Conservation (phyloP, 495 filamentous ascomycete species). For the Elaphomyces granulatus region DNA sequence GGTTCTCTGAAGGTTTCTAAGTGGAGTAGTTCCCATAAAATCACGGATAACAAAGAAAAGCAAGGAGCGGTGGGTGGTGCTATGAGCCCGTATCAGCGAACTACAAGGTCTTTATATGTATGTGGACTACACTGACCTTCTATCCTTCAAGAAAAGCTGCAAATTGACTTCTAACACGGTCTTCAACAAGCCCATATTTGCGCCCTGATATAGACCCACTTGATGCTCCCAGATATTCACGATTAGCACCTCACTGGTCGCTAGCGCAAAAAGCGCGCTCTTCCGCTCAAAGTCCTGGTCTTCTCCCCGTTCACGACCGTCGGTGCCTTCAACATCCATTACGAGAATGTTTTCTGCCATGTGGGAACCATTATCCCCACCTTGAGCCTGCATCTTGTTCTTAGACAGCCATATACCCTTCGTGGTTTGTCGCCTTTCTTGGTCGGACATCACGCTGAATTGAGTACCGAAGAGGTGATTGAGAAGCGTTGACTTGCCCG, state of each 20-base stretch:
- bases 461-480: conserved; percentile 92
- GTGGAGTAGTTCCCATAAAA: conserved; percentile 79
- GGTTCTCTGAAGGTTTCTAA: conserved; percentile 76
- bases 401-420: conserved; percentile 99
- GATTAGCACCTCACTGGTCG: conserved; percentile 94
- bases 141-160: conserved; percentile 90
- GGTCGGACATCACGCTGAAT: conserved; percentile 93
- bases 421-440: conserved; percentile 82
- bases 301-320: conserved; percentile 90
- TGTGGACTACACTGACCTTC: conserved; percentile 43
- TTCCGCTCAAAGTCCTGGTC: conserved; percentile 99
- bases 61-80: conserved; percentile 77
- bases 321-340: conserved; percentile 98
- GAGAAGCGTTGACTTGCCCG: conserved; percentile 91
- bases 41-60: conserved; percentile 98
- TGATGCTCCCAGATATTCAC: conserved; percentile 99
- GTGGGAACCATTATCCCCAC: conserved; percentile 20
- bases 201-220: conserved; percentile 93
- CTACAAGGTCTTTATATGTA: background rate
- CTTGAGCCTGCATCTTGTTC: conserved; percentile 49
- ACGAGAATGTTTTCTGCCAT: conserved; percentile 98
- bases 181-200: conserved; percentile 96
- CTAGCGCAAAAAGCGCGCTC: conserved; percentile 89
- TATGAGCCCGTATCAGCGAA: conserved; percentile 25
- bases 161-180: conserved; percentile 98